Conservation (phyloP, 2,329 filamentous ascomycete species). For the Alternaria conjuncta region DNA sequence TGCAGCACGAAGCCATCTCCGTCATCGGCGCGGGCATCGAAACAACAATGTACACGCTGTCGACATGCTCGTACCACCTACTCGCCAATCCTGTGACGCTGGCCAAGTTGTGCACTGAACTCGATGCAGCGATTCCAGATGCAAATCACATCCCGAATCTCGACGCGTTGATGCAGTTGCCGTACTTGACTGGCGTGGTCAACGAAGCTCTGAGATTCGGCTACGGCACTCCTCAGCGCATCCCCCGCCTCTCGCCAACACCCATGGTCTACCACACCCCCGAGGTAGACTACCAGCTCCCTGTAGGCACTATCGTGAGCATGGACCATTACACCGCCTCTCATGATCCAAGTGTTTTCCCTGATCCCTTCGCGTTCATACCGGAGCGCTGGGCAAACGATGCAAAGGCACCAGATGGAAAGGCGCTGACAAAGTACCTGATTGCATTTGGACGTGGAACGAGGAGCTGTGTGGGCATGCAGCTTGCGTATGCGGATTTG, state of each 20-base stretch:
- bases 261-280: slow-evolving; percentile 24
- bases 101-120: background rate
- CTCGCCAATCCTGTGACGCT: slow-evolving; percentile 12
- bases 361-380: slow-evolving; percentile 4
- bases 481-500: slow-evolving; percentile 18
- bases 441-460: slow-evolving; percentile 17
- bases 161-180: background rate
- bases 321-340: slow-evolving; percentile 38
- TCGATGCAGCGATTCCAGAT: slow-evolving; percentile 11
- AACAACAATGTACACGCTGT: slow-evolving; percentile 17
- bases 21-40: slow-evolving; percentile 27
- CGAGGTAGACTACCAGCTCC: slow-evolving; percentile 18
- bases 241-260: background rate
- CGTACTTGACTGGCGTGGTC: background rate
- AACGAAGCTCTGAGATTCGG: slow-evolving; percentile 31
- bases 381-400: background rate
- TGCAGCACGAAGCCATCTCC: background rate
- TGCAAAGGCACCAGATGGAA: background rate
- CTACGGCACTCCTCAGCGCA: slow-evolving; percentile 21
- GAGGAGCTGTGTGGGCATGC: slow-evolving; percentile 16
- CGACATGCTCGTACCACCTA: slow-evolving; percentile 21
- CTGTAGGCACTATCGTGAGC: slow-evolving; percentile 34
- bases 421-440: slow-evolving; percentile 16
- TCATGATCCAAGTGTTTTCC: slow-evolving; percentile 30
- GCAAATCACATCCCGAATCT: background rate